Evolutionary conservation across 495 filamentous ascomycete species (phyloP).

Genomic region (Aspergillus egyptiacus): DNA sequence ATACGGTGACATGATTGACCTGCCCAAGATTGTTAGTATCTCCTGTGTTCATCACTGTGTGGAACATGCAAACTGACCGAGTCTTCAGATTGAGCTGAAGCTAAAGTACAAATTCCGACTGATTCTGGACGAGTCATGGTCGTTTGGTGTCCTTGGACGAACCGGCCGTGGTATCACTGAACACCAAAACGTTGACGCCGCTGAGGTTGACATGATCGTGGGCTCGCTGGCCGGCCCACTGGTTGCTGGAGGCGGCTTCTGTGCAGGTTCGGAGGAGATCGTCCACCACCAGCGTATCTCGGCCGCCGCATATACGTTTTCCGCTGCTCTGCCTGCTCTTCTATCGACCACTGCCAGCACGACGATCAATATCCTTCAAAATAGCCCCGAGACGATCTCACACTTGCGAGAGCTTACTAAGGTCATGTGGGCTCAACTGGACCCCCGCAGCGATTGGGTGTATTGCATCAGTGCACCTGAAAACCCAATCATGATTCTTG

Average conservation of each 20-base stretch:
- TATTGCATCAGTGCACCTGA: constrained; percentile 72
- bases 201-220: constrained; percentile 89
- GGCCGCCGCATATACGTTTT: constrained; percentile 86
- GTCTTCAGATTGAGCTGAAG: constrained; percentile 74
- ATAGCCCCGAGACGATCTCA: constrained; percentile 67
- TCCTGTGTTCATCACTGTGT: neutral
- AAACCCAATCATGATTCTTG: constrained; percentile 80
- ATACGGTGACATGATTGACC: constrained; percentile 74
- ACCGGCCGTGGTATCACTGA: constrained; percentile 91
- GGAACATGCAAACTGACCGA: neutral
- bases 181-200: constrained; percentile 88
- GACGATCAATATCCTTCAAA: constrained; percentile 75
- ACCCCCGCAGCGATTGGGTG: constrained; percentile 92
- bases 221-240: constrained; percentile 87
- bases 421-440: constrained; percentile 77
- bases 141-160: constrained; percentile 86
- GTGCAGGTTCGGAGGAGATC: constrained; percentile 80
- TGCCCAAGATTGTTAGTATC: constrained; percentile 71
- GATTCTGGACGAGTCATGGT: constrained; percentile 95
- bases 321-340: constrained; percentile 88
- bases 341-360: constrained; percentile 92
- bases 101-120: constrained; percentile 94
- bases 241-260: constrained; percentile 92
- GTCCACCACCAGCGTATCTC: constrained; percentile 93
- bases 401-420: constrained; percentile 76